Base-by-base conservation (phyloP, 2,329 filamentous ascomycete genomes). In the Xylaria sp. region DNA sequence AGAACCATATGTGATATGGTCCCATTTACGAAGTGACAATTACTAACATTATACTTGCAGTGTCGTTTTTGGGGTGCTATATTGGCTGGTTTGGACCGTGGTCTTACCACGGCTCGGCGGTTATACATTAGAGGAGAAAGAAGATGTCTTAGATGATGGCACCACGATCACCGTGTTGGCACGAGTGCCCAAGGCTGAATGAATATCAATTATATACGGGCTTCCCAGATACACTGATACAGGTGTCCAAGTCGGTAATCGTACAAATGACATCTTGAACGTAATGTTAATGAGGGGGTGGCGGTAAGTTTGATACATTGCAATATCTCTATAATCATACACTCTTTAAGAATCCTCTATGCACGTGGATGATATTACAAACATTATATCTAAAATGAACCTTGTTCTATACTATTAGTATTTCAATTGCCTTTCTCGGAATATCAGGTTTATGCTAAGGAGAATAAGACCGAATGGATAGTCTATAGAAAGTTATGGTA, bases 61-160 rank as follows among this genome's bases (percentile, higher is more conserved):
- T 63, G 80, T 92, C 40, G 40, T 85, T 0, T 86, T 88, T 57
- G 89, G 86, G 0, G 75, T 90, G 0, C 1, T 87, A 0, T 93
- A 93, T 75, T 93, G 91, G 92, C 89, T 87, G 70, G 69, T 91
- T 1, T 91, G 88, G 86, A 89, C 89, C 0, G 82, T 88, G 3
- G 71, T 87, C 0, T 76, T 93, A 28, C 91, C 92, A 1, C 81
- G 79, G 49, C 85, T 85, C 79, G 82, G 86, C 59, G 84, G 85
- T 0, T 92, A 92, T 75, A 84, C 77, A 15, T 78, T 93, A 1
- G 88, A 91, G 73, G 90, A 93, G 72, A 83, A 86, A 65, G 81
- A 81, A 2, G 86, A 86, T 44, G 80, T 88, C 0, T 78, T 93
- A 23, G 82, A 83, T 26, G 91, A 93, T 77, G 91, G 91, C 0